Evolutionary conservation across 805 yeast genomes (phyloP).

Genomic region (Schizosaccharomyces lindneri): DNA sequence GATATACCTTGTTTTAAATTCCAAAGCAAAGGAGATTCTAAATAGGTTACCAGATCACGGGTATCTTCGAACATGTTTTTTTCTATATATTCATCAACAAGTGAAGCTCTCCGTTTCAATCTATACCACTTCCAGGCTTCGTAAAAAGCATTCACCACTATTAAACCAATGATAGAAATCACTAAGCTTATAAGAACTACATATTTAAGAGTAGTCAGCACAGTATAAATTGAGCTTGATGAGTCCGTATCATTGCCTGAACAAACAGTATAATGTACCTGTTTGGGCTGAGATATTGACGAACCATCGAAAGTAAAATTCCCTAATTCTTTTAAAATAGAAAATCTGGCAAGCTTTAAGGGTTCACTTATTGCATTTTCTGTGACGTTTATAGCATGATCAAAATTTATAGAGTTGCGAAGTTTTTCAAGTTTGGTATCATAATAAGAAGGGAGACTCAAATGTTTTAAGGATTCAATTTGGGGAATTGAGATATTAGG

Average conservation of each 20-base stretch:
- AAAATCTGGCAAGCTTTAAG: slow-evolving; percentile 21
- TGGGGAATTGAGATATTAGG: slow-evolving; percentile 18
- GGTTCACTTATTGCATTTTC: slow-evolving; percentile 31
- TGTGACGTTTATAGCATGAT: slow-evolving; percentile 34
- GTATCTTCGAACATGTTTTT: not conserved
- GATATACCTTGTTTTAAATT: not conserved
- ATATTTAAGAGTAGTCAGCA: no score
- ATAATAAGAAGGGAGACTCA: slow-evolving; percentile 43
- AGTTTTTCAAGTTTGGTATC: slow-evolving; percentile 30
- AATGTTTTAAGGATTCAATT: slow-evolving; percentile 25
- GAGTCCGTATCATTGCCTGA: slow-evolving; percentile 13
- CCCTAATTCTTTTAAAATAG: slow-evolving; percentile 4
- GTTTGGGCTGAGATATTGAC: slow-evolving; percentile 16
- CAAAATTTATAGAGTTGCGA: slow-evolving; percentile 29
- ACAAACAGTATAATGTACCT: slow-evolving; percentile 19
- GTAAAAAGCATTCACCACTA: slow-evolving; percentile 19
- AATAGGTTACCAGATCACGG: not conserved
- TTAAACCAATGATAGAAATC: not conserved
- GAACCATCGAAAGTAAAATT: slow-evolving; percentile 11
- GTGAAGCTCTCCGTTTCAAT: slow-evolving; percentile 15
- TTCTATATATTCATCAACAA: slow-evolving; percentile 4
- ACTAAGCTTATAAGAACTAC: not conserved
- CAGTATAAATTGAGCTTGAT: slow-evolving; percentile 3
- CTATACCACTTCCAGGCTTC: slow-evolving; percentile 27
- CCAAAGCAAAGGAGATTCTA: not conserved